These are phyloP conservation scores for Pleurotus djamor DNA, from an alignment of 768 basidiomycete species.

Conservation along the genomic window DNA sequence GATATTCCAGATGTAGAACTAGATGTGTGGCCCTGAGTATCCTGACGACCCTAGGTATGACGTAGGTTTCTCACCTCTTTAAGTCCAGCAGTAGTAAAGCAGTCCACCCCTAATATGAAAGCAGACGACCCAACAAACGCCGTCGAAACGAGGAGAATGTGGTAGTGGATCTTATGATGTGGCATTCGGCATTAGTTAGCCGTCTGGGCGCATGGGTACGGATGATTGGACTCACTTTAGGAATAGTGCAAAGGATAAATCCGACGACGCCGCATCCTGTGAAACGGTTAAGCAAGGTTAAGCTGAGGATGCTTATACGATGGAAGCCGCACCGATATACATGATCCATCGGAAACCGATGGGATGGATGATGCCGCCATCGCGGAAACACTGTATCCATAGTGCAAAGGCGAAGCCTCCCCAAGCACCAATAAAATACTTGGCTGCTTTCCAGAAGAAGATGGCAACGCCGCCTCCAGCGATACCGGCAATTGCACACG, in stretches of 20 bases:
- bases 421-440: slow-evolving; percentile 81
- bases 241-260: slow-evolving; percentile 83
- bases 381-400: slow-evolving; percentile 83
- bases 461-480: slow-evolving; percentile 84
- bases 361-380: slow-evolving; percentile 77
- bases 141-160: slow-evolving; percentile 82
- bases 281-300: slow-evolving; percentile 17
- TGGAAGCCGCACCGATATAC: slow-evolving; percentile 63
- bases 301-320: neutral
- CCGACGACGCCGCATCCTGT: slow-evolving; percentile 71
- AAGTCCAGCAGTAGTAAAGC: slow-evolving; percentile 86
- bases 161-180: slow-evolving; percentile 67
- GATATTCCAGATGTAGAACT: slow-evolving; percentile 97
- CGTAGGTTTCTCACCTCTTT: slow-evolving; percentile 67
- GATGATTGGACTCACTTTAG: slow-evolving; percentile 42
- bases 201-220: slow-evolving; percentile 12
- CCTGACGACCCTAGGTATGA: slow-evolving; percentile 8
- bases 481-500: slow-evolving; percentile 75
- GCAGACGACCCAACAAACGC: slow-evolving; percentile 89
- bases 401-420: slow-evolving; percentile 86
- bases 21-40: slow-evolving; percentile 10
- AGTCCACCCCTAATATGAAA: slow-evolving; percentile 92
- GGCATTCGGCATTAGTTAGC: slow-evolving; percentile 11
- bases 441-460: slow-evolving; percentile 90
- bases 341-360: slow-evolving; percentile 88